A percentile compares a stretch with the other conserved stretches of the same genome.
phyloP scores from a whole-genome alignment of 2,329 filamentous ascomycete genomes.

The Teratosphaeria destructans region DNA sequence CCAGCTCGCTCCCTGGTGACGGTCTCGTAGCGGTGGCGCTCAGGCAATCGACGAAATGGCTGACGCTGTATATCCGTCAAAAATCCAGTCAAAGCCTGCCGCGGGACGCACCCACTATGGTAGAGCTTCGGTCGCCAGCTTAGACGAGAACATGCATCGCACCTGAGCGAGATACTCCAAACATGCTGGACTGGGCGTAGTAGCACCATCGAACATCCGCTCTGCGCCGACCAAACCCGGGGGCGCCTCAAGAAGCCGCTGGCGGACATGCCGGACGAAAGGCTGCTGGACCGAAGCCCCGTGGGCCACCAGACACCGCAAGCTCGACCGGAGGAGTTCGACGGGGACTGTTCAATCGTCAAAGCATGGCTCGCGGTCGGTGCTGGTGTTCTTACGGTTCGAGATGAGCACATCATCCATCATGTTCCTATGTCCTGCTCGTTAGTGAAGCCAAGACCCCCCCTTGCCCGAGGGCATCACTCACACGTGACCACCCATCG shows the following conservation, averaged over 20 bases:
- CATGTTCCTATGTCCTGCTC: background rate
- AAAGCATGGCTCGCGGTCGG: background rate
- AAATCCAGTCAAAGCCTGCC: background rate
- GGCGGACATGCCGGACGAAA: background rate
- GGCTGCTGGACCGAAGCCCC: constrained; percentile 1
- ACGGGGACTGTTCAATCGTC: background rate
- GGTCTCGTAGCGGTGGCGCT: background rate
- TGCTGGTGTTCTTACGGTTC: background rate
- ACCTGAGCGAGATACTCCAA: background rate
- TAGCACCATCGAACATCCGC: background rate
- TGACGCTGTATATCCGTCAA: background rate
- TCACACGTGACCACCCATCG: constrained; percentile 1
- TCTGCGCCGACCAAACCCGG: background rate
- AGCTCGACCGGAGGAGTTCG: background rate
- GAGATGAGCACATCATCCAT: constrained; percentile 4
- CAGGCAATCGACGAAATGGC: background rate
- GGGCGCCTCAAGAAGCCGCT: background rate
- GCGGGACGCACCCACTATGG: background rate
- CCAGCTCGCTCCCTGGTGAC: background rate
- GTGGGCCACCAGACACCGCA: background rate
- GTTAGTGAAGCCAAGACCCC: background rate
- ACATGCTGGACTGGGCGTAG: background rate
- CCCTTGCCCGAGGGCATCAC: background rate
- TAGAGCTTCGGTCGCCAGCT: background rate
- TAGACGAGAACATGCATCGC: constrained; percentile 1